Evolutionary conservation across 306 rosid species (phyloP), one percentile per base, ranked within the genome.

Genomic region (Quercus ilex): DNA sequence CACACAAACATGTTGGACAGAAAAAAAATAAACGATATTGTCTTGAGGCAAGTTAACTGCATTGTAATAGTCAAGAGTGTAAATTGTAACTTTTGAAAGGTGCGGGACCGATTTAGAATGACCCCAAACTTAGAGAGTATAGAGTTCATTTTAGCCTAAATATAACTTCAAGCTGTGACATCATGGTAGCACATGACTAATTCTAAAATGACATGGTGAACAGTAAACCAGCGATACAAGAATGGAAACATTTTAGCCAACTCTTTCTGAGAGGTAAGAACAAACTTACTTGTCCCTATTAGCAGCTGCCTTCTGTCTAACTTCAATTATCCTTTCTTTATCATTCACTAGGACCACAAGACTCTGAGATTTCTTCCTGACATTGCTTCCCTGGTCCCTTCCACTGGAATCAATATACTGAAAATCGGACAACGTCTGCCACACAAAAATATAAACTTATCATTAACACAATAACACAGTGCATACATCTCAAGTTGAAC

Each of bases 381-480:
- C 92, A 81, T 93, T 93, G 91, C 85, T 90, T 76, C 98, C 98
- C 87, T 93, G 98, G 75, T 93, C 97, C 88, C 88, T 89, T 88
- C 96, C 98, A 76, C 91, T 85, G 53, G 98, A 93, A 86, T 93
- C 98, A 70, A 92, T 89, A 83, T 93, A 93, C 80, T 87, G 96
- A 83, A 93, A 93, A 60, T 85, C 78, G 79, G 95, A 84, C 87
- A 93, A 81, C 55, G 97, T 88, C 98, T 93, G 92, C 72, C 71
- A 70, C 77, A 79, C 65, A 76, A 21, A 57, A 33, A 73, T 76
- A 59, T 69, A 84, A 63, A 75, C 51, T 71, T 80, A 63, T 81
- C 85, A 65, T 70, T 78, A 74, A 52, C 74, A 57, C 20, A 57
- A 35, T 49, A 72, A 68, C 28, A 58, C 83, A 38, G 30, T n/a